Evolutionary conservation across 768 basidiomycete species (phyloP).

Genomic region (Russula ochroleuca): DNA sequence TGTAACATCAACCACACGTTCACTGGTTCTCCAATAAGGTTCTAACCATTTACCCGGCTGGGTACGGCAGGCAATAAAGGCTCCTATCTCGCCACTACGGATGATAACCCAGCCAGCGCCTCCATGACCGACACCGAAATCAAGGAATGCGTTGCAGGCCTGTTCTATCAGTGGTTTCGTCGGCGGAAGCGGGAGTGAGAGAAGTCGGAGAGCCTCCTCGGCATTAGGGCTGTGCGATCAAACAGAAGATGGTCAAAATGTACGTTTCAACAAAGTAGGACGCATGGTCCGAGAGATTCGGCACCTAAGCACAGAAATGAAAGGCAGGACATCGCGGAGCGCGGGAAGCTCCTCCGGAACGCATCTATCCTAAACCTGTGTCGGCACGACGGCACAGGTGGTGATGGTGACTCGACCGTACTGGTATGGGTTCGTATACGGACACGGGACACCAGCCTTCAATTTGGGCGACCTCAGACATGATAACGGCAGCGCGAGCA

Average conservation of each 20-base stretch:
- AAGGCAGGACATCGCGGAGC: constrained; percentile 53
- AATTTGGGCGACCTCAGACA: constrained; percentile 54
- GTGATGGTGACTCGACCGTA: constrained; percentile 31
- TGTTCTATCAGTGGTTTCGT: constrained; percentile 55
- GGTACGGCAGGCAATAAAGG: constrained; percentile 51
- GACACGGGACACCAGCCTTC: constrained; percentile 59
- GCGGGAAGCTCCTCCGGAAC: constrained; percentile 73
- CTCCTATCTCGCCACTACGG: constrained; percentile 68
- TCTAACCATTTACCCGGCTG: constrained; percentile 57
- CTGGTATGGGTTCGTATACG: constrained; percentile 87
- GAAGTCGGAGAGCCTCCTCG: constrained; percentile 68
- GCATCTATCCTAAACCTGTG: constrained; percentile 59
- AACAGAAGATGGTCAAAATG: not conserved
- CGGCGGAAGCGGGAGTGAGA: constrained; percentile 50
- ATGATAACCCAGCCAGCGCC: constrained; percentile 64
- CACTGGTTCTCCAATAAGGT: constrained; percentile 61
- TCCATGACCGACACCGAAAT: constrained; percentile 50
- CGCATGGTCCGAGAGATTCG: constrained; percentile 13
- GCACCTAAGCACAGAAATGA: constrained; percentile 66
- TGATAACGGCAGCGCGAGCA: constrained; percentile 57
- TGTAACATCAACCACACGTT: constrained; percentile 75
- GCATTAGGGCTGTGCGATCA: constrained; percentile 63
- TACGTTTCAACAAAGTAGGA: not conserved
- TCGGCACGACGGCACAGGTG: constrained; percentile 9
- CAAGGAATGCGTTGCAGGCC: constrained; percentile 60